Conservation (phyloP, 805 yeast species). For the Torulaspora gathmanii region DNA sequence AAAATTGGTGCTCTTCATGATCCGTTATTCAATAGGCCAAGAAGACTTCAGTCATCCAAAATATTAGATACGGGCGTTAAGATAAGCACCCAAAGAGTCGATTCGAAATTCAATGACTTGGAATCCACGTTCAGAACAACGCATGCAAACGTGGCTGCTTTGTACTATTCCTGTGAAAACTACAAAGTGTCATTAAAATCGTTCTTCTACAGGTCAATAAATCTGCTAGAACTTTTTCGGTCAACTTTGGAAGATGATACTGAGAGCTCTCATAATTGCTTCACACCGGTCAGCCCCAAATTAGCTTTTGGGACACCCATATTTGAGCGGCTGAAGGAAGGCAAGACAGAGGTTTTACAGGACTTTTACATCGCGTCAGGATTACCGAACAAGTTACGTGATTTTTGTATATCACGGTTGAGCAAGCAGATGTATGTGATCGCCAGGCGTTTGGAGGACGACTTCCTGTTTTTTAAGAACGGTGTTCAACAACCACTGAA, state of each 20-base stretch:
- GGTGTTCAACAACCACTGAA: conserved; percentile 19
- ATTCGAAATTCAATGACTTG: conserved; percentile 13
- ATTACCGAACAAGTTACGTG: conserved; percentile 2
- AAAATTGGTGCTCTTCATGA: not conserved
- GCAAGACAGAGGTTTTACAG: conserved; percentile 2
- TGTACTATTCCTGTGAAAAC: conserved; percentile 14
- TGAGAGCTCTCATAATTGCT: not conserved
- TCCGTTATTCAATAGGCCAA: not conserved
- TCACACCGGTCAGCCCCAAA: not conserved
- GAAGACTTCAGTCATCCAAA: not conserved
- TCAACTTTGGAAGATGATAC: conserved; percentile 11
- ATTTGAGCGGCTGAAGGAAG: not conserved
- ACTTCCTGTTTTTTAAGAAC: conserved; percentile 16
- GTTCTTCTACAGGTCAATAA: conserved; percentile 12
- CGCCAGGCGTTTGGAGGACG: conserved; percentile 16
- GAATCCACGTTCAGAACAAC: conserved; percentile 5
- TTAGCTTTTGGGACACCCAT: conserved; percentile 1
- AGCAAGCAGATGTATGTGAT: conserved; percentile 15
- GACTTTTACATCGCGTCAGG: conserved; percentile 8
- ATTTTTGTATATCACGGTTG: conserved; percentile 13
- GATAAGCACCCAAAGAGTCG: conserved; percentile 10
- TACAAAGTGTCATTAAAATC: conserved; percentile 14
- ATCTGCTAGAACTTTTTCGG: conserved; percentile 14
- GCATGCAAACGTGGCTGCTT: conserved; percentile 9
- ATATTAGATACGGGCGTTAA: not conserved